Evolutionary conservation across 2,329 filamentous ascomycete genomes (phyloP), one percentile per base, ranked within the genome.

Genomic region (Seiridium unicorne): DNA sequence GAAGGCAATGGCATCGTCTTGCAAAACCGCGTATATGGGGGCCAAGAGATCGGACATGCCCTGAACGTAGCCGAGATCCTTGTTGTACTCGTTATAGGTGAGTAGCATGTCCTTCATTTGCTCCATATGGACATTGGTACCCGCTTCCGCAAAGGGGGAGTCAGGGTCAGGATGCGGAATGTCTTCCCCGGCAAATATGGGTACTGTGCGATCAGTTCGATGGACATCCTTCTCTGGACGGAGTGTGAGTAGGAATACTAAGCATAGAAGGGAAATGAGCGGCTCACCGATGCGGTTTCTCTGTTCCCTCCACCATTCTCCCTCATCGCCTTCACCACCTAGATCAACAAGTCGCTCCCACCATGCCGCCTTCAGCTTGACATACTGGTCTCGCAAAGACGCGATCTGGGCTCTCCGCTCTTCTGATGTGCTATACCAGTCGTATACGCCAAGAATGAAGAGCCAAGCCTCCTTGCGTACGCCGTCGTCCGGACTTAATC

Each of bases 71-170:
- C 96, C 95, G 3, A 99, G 84, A 61, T 95, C 92, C 61, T 88
- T 91, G 78, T 99, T 99, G 77, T 96, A 96, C 77, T 99, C 95
- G 73, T 99, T 98, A 75, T 99, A 99, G 0, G 95, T 98, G 18
- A 99, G 83, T 0, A 99, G 88, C 91, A 99, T 96, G 73, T 99
- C 95, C 77, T 99, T 99, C 86, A 99, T 91, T 78, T 99, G 95
- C 76, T 99, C 95, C 64, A 99, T 84, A 74, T 99, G 95, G 5
- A 97, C 93, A 69, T 99, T 99, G 51, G 95, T 99, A 63, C 95
- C 95, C 3, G 89, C 86, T 49, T 93, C 91, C 10, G 94, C 92
- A 74, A 98, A 99, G 0, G 95, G 94, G 0, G 94, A 98, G 63
- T 94, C 91, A 0, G 95, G 95, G 69, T 99, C 95, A 0, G 95